These are phyloP conservation scores for Calonectria pseudoreteaudii DNA, from an alignment of 2,329 filamentous ascomycete genomes.

Conservation along the genomic window DNA sequence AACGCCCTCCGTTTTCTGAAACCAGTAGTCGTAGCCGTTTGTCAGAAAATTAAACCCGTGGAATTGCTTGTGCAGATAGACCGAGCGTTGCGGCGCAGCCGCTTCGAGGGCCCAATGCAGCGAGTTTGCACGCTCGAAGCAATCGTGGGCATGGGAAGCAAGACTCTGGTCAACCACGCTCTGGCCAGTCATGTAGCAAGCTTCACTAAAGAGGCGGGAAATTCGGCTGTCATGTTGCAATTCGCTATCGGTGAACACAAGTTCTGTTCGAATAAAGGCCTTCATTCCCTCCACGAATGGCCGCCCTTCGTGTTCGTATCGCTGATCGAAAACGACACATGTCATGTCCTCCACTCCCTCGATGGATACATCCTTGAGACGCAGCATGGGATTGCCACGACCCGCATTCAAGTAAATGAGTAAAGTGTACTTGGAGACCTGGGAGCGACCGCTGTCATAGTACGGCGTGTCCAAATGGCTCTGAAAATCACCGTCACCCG, in stretches of 20 bases:
- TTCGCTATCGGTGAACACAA: constrained; percentile 2
- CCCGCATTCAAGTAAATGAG: constrained; percentile 8
- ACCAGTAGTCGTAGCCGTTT: constrained; percentile 18
- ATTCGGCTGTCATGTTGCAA: background rate
- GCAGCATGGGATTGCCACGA: background rate
- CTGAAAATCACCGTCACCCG: constrained; percentile 10
- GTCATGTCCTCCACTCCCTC: constrained; percentile 1
- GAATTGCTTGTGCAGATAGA: constrained; percentile 9
- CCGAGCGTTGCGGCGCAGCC: background rate
- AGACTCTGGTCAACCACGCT: constrained; percentile 10
- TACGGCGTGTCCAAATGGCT: constrained; percentile 17
- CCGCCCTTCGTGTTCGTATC: constrained; percentile 17
- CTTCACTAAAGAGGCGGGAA: constrained; percentile 9
- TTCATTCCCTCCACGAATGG: constrained; percentile 14
- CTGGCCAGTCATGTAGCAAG: constrained; percentile 23
- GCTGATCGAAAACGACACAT: constrained; percentile 21
- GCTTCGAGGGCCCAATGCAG: constrained; percentile 17
- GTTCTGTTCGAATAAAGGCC: constrained; percentile 13
- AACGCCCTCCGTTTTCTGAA: background rate
- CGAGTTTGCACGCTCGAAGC: constrained; percentile 24
- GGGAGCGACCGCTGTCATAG: constrained; percentile 9
- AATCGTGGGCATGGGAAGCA: constrained; percentile 6
- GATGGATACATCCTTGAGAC: constrained; percentile 11
- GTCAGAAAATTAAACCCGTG: background rate
- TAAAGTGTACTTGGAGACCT: constrained; percentile 18